phyloP scores from a whole-genome alignment of 495 filamentous ascomycete species.

The Monascus purpureus region DNA sequence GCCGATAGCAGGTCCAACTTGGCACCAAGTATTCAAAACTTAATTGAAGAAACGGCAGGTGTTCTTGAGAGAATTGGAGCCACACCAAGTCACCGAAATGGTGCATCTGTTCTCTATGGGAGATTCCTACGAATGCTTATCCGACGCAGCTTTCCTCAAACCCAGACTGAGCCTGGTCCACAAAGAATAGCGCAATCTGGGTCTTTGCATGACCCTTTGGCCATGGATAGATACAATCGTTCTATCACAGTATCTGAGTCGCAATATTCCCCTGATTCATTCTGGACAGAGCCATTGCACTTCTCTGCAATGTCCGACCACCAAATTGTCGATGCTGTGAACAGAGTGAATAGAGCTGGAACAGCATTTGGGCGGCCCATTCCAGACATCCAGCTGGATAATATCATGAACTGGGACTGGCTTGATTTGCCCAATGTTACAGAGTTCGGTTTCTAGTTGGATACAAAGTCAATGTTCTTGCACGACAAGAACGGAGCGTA shows the following conservation, averaged over 20 bases:
- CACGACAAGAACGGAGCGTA: too few species aligned
- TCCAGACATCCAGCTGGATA: conserved; percentile 40
- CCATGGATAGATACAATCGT: conserved; percentile 6
- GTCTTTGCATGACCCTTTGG: conserved; percentile 5
- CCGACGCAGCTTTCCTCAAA: conserved; percentile 16
- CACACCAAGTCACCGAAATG: conserved; percentile 47
- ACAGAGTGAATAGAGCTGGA: conserved; percentile 42
- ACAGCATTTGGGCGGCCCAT: conserved; percentile 40
- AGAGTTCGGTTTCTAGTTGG: conserved; percentile 22
- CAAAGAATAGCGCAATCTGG: conserved; percentile 4
- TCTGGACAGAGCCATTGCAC: conserved; percentile 42
- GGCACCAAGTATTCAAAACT: conserved; percentile 49
- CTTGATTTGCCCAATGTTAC: conserved; percentile 40
- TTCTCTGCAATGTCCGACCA: conserved; percentile 56
- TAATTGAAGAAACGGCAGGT: conserved; percentile 56
- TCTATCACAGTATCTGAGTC: conserved; percentile 8
- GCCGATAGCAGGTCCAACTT: conserved; percentile 39
- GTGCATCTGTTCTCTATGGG: conserved; percentile 46
- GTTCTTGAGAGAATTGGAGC: conserved; percentile 56
- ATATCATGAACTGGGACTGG: conserved; percentile 44
- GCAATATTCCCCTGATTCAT: conserved; percentile 9
- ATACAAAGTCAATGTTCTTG: too few species aligned
- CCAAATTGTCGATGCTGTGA: conserved; percentile 49
- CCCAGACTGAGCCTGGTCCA: conserved; percentile 3
- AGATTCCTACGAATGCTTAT: conserved; percentile 47